Evolutionary conservation across 2,329 filamentous ascomycete genomes (phyloP).

Genomic region (Nothophoma quercina): DNA sequence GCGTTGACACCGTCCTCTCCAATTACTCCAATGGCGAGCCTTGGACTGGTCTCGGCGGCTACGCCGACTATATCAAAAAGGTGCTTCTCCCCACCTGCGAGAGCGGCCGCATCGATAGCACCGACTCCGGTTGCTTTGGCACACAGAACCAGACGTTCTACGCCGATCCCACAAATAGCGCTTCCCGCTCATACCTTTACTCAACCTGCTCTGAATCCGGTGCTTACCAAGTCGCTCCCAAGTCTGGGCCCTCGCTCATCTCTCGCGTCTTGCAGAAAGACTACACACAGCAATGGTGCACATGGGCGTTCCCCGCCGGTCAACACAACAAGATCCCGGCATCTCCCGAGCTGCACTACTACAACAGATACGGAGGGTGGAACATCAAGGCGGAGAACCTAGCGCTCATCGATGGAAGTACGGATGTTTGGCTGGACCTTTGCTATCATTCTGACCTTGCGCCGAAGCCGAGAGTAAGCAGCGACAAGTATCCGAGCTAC

Average conservation of each 20-base stretch:
- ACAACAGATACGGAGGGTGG: slow-evolving; percentile 59
- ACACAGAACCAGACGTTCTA: slow-evolving; percentile 55
- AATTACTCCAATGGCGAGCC: slow-evolving; percentile 59
- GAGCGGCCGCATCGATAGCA: slow-evolving; percentile 53
- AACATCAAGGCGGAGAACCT: slow-evolving; percentile 57
- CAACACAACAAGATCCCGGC: slow-evolving; percentile 55
- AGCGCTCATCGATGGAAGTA: slow-evolving; percentile 61
- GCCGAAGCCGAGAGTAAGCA: slow-evolving; percentile 44
- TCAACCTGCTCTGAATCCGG: slow-evolving; percentile 60
- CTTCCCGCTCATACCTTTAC: slow-evolving; percentile 58
- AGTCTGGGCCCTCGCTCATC: slow-evolving; percentile 55
- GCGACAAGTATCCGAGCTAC: slow-evolving; percentile 58
- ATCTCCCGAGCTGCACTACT: slow-evolving; percentile 52
- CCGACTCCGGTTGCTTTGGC: slow-evolving; percentile 54
- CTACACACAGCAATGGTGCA: slow-evolving; percentile 65
- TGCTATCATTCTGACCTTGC: slow-evolving; percentile 60
- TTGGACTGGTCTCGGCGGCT: slow-evolving; percentile 61
- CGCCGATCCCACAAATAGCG: slow-evolving; percentile 53
- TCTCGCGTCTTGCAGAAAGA: slow-evolving; percentile 57
- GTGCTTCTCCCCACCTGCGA: slow-evolving; percentile 55
- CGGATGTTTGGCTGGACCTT: slow-evolving; percentile 62
- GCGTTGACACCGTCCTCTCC: slow-evolving; percentile 56
- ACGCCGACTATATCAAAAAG: slow-evolving; percentile 61
- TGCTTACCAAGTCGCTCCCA: slow-evolving; percentile 58
- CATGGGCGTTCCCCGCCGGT: slow-evolving; percentile 61